These are phyloP conservation scores for Knoxia roxburghii DNA, from an alignment of 257 asterid species.

Conservation along the genomic window DNA sequence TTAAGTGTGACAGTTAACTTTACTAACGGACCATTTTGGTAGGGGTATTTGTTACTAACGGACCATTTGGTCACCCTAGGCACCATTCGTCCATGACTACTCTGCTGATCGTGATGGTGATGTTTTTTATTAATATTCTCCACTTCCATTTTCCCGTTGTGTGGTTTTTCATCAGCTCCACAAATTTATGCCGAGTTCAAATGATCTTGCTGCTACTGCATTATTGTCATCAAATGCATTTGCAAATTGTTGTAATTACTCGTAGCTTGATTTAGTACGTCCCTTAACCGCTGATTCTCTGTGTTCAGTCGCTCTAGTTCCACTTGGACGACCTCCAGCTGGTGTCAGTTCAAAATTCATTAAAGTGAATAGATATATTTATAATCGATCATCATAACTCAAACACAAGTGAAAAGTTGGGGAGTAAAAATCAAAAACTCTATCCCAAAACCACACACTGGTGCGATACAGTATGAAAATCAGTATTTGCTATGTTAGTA, in stretches of 20 bases:
- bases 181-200: too few species aligned
- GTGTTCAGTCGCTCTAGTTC: constrained; percentile 50
- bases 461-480: too few species aligned
- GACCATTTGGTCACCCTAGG: too few species aligned
- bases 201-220: constrained; percentile 44
- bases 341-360: too few species aligned
- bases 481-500: too few species aligned
- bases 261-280: constrained; percentile 40
- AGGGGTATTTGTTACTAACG: too few species aligned
- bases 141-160: constrained; percentile 16
- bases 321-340: constrained; percentile 53
- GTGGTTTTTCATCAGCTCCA: constrained; percentile 32
- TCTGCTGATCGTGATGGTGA: constrained; percentile 14
- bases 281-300: constrained; percentile 50
- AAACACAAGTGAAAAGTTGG: background rate
- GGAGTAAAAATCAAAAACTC: too few species aligned
- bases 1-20: too few species aligned
- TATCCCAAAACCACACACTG: too few species aligned
- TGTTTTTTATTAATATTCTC: constrained; percentile 5
- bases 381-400: too few species aligned
- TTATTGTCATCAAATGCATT: constrained; percentile 44
- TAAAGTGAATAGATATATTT: too few species aligned
- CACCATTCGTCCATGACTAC: constrained; percentile 37
- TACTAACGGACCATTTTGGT: too few species aligned
- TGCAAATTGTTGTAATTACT: constrained; percentile 45